Percentiles rank a stretch among this genome's conserved stretches.
Evolutionary conservation across 2,329 filamentous ascomycete species (phyloP).

Genomic region (Hypoxylon sp.): DNA sequence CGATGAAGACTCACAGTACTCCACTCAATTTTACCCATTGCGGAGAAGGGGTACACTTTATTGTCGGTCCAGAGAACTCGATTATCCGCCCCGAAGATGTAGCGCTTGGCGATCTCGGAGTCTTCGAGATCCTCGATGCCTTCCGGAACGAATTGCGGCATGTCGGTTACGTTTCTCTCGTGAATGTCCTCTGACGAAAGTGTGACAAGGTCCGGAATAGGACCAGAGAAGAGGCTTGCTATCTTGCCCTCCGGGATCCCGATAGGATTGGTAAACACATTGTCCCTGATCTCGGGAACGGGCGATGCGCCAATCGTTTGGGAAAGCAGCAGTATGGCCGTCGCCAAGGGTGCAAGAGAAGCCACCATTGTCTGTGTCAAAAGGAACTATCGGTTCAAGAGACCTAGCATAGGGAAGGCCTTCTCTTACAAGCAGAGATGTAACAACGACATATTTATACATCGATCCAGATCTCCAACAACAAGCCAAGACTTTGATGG

Average conservation of each 20-base stretch:
- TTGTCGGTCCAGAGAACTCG: slow-evolving; percentile 31
- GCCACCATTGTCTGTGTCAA: background rate
- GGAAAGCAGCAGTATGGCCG: background rate
- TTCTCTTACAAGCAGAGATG: background rate
- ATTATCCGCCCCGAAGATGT: slow-evolving; percentile 37
- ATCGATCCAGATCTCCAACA: no score
- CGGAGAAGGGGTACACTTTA: slow-evolving; percentile 32
- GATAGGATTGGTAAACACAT: background rate
- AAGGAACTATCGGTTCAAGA: background rate
- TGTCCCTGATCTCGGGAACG: background rate
- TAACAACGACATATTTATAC: background rate
- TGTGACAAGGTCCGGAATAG: slow-evolving; percentile 1
- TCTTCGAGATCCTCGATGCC: background rate
- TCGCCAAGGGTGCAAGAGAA: background rate
- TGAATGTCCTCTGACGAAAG: background rate
- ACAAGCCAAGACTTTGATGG: background rate
- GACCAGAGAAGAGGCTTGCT: background rate
- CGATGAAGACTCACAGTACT: background rate
- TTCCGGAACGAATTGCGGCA: background rate
- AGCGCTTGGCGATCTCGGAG: slow-evolving; percentile 27
- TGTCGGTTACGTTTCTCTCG: background rate
- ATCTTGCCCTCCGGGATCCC: background rate
- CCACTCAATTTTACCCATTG: slow-evolving; percentile 37
- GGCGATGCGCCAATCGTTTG: background rate
- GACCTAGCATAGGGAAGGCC: background rate